phyloP scores from a whole-genome alignment of 2,329 filamentous ascomycete species.

The Aspergillus ochraceoroseus region DNA sequence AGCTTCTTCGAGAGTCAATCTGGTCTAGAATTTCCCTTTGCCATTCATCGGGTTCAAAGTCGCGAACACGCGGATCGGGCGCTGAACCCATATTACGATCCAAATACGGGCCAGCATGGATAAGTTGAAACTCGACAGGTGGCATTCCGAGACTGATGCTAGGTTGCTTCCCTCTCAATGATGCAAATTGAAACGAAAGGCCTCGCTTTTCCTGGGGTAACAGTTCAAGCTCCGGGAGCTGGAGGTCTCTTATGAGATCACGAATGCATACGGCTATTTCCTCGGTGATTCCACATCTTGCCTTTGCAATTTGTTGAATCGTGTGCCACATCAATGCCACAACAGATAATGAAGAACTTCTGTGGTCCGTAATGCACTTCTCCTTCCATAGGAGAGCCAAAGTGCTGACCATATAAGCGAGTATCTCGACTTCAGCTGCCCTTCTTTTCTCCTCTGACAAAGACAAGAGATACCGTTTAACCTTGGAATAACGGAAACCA shows the following conservation, averaged over 20 bases:
- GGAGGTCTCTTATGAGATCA: constrained; percentile 30
- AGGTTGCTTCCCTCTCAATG: constrained; percentile 8
- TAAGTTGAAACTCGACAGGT: constrained; percentile 60
- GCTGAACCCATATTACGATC: constrained; percentile 67
- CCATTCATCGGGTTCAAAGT: constrained; percentile 71
- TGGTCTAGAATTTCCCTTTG: constrained; percentile 68
- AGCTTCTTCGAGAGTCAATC: constrained; percentile 64
- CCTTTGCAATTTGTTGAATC: constrained; percentile 32
- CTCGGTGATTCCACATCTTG: constrained; percentile 40
- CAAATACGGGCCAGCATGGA: constrained; percentile 66
- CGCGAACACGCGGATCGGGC: constrained; percentile 59
- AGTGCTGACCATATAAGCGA: constrained; percentile 29
- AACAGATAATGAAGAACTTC: constrained; percentile 1
- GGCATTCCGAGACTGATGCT: constrained; percentile 38
- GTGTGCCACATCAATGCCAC: constrained; percentile 37
- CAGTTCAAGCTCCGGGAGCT: constrained; percentile 28
- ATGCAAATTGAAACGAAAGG: constrained; percentile 24
- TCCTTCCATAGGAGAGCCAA: constrained; percentile 21
- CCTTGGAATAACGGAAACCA: constrained; percentile 5
- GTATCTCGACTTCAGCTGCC: constrained; percentile 44
- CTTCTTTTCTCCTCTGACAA: constrained; percentile 20
- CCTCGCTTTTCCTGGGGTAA: constrained; percentile 9
- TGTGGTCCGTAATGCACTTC: constrained; percentile 5
- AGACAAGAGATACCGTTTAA: constrained; percentile 3
- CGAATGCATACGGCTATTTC: constrained; percentile 38